Conservation (phyloP, 495 filamentous ascomycete species). For the Hyaloscypha bicolor region DNA sequence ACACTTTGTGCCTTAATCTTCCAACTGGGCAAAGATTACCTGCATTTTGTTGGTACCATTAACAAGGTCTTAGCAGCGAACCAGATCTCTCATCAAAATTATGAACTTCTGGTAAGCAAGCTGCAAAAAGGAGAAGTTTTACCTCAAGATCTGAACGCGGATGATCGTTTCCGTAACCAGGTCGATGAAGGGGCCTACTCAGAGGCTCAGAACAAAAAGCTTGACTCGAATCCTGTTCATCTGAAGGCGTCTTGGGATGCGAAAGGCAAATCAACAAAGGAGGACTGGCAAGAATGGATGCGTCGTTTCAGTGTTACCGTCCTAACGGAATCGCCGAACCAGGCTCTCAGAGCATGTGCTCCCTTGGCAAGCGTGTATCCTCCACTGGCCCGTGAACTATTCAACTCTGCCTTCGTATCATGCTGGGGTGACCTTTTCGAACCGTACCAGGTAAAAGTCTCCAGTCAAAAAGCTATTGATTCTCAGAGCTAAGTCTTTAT, state of each 20-base stretch:
- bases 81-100: constrained; percentile 81
- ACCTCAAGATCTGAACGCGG: constrained; percentile 90
- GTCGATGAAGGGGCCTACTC: constrained; percentile 75
- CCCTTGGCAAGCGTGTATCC: constrained; percentile 88
- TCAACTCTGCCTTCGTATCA: constrained; percentile 97
- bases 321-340: constrained; percentile 92
- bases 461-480: constrained; percentile 9
- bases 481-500: constrained; percentile 26
- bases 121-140: constrained; percentile 91
- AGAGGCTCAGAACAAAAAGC: constrained; percentile 88
- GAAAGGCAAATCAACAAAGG: constrained; percentile 88
- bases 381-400: constrained; percentile 87
- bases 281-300: constrained; percentile 99
- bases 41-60: constrained; percentile 88
- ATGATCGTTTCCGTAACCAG: constrained; percentile 78
- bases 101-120: constrained; percentile 86
- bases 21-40: constrained; percentile 92
- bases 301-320: constrained; percentile 93
- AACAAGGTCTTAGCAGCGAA: constrained; percentile 73
- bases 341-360: constrained; percentile 90
- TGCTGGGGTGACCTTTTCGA: constrained; percentile 98
- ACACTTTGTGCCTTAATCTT: constrained; percentile 94
- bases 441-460: constrained; percentile 59
- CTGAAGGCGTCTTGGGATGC: constrained; percentile 98
- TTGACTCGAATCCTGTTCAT: constrained; percentile 95